A percentile compares a stretch with the other conserved stretches of the same genome.
Evolutionary conservation across 768 basidiomycete species (phyloP).

Genomic region (Cubamyces sp.): DNA sequence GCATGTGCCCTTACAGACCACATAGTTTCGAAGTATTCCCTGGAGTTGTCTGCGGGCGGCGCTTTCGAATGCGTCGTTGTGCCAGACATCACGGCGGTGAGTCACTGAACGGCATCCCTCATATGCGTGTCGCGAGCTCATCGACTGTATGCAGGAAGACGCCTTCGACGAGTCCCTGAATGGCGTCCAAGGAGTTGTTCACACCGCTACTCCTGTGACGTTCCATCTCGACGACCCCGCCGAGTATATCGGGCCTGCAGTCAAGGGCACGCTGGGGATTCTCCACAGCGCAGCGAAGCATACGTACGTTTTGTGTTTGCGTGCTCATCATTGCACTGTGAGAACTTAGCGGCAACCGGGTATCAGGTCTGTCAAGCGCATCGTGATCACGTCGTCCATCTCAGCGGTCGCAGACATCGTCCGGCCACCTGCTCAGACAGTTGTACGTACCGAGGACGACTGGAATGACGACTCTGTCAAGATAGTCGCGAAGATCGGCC

Average conservation of each 20-base stretch:
- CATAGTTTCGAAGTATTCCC: conserved; percentile 36
- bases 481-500: too few relatives aligned
- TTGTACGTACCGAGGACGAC: conserved; percentile 51
- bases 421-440: conserved; percentile 24
- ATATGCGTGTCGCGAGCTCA: too few relatives aligned
- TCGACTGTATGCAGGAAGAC: too few relatives aligned
- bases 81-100: conserved; percentile 1
- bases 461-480: conserved; percentile 60
- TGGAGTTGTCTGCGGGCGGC: not conserved
- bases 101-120: too few relatives aligned
- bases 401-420: conserved; percentile 42
- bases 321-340: not conserved
- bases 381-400: conserved; percentile 61
- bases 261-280: conserved; percentile 68
- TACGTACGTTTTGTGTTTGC: not conserved
- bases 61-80: conserved; percentile 3
- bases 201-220: conserved; percentile 67
- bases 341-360: not conserved
- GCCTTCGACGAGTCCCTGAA: too few relatives aligned
- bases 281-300: conserved; percentile 49
- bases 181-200: conserved; percentile 61
- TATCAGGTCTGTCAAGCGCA: conserved; percentile 51
- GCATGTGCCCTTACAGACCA: conserved; percentile 54
- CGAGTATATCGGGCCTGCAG: conserved; percentile 70
- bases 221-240: conserved; percentile 45